Percentiles rank a stretch among this genome's conserved stretches.
Conservation (phyloP, 305 asterid genomes). For the Euphrasia arctica region DNA sequence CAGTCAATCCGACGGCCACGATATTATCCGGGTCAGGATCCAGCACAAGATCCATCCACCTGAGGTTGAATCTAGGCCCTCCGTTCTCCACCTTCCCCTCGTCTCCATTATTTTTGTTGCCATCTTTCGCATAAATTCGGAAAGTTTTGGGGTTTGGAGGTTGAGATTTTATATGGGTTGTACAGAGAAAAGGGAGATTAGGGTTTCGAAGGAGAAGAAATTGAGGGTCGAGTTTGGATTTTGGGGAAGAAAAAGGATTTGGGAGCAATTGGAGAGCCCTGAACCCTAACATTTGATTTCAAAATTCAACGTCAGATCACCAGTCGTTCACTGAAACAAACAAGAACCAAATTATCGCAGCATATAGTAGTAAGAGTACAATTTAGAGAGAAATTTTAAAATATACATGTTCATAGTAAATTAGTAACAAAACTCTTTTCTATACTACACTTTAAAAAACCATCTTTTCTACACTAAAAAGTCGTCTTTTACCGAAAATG, state of each 20-base stretch:
- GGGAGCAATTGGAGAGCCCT: constrained; percentile 15
- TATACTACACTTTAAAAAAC: too few species aligned
- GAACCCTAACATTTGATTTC: constrained; percentile 34
- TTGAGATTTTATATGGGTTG: constrained; percentile 3
- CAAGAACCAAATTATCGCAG: too few species aligned
- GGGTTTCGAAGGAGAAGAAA: constrained; percentile 24
- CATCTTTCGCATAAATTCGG: constrained; percentile 30
- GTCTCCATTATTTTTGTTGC: constrained; percentile 20
- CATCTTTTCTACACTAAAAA: too few species aligned
- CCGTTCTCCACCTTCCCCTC: constrained; percentile 38
- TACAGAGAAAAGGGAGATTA: constrained; percentile 16
- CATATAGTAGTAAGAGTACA: too few species aligned
- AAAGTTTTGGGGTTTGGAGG: constrained; percentile 16
- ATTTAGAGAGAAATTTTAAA: too few species aligned
- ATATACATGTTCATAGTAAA: too few species aligned
- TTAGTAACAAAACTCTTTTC: too few species aligned
- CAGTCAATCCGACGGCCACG: constrained; percentile 91
- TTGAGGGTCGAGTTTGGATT: constrained; percentile 20
- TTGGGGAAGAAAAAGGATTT: constrained; percentile 19
- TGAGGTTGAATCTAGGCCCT: constrained; percentile 54
- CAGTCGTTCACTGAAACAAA: too few species aligned
- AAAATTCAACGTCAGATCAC: too few species aligned
- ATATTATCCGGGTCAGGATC: constrained; percentile 89
- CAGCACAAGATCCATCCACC: constrained; percentile 62
- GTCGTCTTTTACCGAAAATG: too few species aligned